Base-by-base conservation (phyloP, 768 basidiomycete species). In the Solioccasus polychromus region DNA sequence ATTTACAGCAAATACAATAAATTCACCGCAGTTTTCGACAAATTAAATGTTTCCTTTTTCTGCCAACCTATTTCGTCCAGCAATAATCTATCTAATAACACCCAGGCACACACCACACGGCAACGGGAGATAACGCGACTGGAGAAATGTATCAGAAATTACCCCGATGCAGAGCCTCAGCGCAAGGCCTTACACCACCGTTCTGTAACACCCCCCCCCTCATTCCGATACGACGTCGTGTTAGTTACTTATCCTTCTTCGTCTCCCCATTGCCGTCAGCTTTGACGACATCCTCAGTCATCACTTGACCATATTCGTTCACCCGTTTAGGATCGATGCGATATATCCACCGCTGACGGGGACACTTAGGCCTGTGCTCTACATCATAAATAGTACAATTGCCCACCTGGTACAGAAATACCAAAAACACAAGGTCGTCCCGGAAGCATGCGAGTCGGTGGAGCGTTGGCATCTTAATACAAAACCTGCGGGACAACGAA, bases 391-490 rank as follows among this genome's bases (percentile, higher is more conserved):
- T 55, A 48, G 31, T 3, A 45, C 31, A 44, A 37, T 20, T 28
- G 52, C 84, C 55, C 66, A 85, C 88, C 80, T 95, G 93, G 71
- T 95, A 95, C 58, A 94, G 65, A 69, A 95, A 89, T 47, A 96
- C 76, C 52, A 94, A 75, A 72, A 96, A 95, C 50, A 94, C 92
- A 12, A 90, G 78, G 61, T 92, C 91, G 66, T 92, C 90, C 48
- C 88, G 79, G 82, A 90, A 91, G 67, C 88, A 90, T 4, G 88
- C 88, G 45, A 98, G 71, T 45, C 94, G 84, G 63, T 97, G 94
- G 35, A 97, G 75, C 60, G 88, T 80, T 25, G 95, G 95, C 95
- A 97, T 97, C 72, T 91, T 91, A 71, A 95, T 94, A 60, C 88
- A 90, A 67, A 94, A 92, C 28, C 90, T 92, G 54, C 20, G 26